Base-by-base conservation (phyloP, 2,329 filamentous ascomycete species). In the Peltaster fructicola region DNA sequence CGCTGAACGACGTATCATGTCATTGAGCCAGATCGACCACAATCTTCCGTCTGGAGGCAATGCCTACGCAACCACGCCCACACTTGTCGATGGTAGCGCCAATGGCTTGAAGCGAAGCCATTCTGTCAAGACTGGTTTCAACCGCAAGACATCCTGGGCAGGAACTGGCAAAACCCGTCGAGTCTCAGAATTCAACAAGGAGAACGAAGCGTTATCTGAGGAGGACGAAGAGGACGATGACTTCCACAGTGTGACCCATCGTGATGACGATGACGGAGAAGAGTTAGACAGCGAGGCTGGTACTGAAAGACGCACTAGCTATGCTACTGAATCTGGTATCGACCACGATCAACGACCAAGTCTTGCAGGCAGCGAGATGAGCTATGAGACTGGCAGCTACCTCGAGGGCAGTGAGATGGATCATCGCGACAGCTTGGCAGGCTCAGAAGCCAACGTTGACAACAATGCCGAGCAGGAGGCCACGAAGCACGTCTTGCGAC, bases 1-100 rank as follows among this genome's bases (percentile, higher is more conserved):
- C 8, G 50, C 52, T 9, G 55, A 54, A 32, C 67, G 85, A 19
- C 72, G 88, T 23, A 93, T 95, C 41, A 66, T 90, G 30, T 92
- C 81, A 24, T 67, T 95, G 17, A 90, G 76, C 47, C 80, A 93
- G 52, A 90, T 95, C 39, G 79, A 70, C 26, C 73, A 74, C 46
- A 85, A 88, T 43, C 59, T 68, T 16, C 59, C 70, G 5, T 55
- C 51, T 20, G 51, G 53, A 17, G 47, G 46, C 28, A 41, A 56
- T 53, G 46, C 44, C 5, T 54, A 44, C 31, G 24, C 35, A 8
- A 33, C 32, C 13, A 40, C 36, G 17, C 37, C 41, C 6, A 39
- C 35, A 20, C 30, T 47, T n/a, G 25, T 40, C 10, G 33, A 37
- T 7, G 28, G 31, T 9, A 38, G 26, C 23, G 34, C 32, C n/a